Percentiles rank a stretch among this genome's conserved stretches.
phyloP scores from a whole-genome alignment of 768 basidiomycete species.

The Amanita pallidorosea region DNA sequence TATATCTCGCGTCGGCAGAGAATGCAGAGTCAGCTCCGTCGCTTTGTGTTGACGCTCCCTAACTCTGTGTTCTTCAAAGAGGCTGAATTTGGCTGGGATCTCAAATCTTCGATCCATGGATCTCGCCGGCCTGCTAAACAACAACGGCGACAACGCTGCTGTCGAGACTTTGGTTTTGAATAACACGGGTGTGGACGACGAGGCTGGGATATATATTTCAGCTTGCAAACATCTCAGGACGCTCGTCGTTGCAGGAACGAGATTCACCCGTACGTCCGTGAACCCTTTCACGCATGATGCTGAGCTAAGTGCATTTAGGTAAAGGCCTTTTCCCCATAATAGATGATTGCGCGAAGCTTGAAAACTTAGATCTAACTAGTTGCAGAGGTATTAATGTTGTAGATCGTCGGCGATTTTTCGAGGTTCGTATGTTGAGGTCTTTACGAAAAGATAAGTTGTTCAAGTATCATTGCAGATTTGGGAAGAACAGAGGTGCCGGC shows the following conservation, averaged over 20 bases:
- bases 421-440: slow-evolving; percentile 23
- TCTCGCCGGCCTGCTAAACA: slow-evolving; percentile 34
- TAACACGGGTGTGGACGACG: slow-evolving; percentile 53
- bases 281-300: background rate
- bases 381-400: slow-evolving; percentile 51
- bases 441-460: background rate
- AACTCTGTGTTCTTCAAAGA: slow-evolving; percentile 19
- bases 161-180: slow-evolving; percentile 44
- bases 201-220: slow-evolving; percentile 39
- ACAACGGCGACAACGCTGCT: slow-evolving; percentile 21
- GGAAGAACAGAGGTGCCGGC: slow-evolving; percentile 13
- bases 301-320: slow-evolving; percentile 20
- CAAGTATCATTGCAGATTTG: slow-evolving; percentile 16
- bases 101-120: slow-evolving; percentile 37
- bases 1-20: slow-evolving; percentile 41
- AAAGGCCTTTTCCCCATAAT: slow-evolving; percentile 45
- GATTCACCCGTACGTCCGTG: slow-evolving; percentile 39
- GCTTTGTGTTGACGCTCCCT: background rate
- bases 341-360: slow-evolving; percentile 41
- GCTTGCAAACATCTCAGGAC: slow-evolving; percentile 35
- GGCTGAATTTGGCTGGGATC: slow-evolving; percentile 48
- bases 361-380: slow-evolving; percentile 52
- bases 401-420: slow-evolving; percentile 58
- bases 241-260: slow-evolving; percentile 47
- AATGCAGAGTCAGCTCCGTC: slow-evolving; percentile 36